Percentiles rank a stretch among this genome's conserved stretches.
Evolutionary conservation across 2,329 filamentous ascomycete genomes (phyloP).

Genomic region (Fusarium armeniacum): DNA sequence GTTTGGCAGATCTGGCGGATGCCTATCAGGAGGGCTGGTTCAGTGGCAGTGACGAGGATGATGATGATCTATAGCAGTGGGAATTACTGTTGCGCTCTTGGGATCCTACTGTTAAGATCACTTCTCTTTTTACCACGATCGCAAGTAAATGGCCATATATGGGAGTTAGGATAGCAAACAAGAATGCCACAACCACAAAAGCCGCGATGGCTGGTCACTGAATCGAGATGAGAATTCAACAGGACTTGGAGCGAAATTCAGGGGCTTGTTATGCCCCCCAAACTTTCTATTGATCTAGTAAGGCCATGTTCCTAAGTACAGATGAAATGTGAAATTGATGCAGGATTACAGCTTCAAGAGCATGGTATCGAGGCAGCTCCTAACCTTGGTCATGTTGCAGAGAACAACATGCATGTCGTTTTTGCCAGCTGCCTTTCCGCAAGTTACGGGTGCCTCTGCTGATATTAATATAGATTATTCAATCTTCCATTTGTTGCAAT

Average conservation of each 20-base stretch:
- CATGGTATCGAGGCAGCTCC: slow-evolving; percentile 8
- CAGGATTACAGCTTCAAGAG: slow-evolving; percentile 16
- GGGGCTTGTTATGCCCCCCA: slow-evolving; percentile 35
- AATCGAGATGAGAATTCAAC: background rate
- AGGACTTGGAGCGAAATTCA: slow-evolving; percentile 1
- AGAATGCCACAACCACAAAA: background rate
- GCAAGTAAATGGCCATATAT: slow-evolving; percentile 3
- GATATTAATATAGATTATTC: slow-evolving; percentile 46
- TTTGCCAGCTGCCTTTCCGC: slow-evolving; percentile 15
- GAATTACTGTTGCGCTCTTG: no score
- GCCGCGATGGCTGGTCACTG: background rate
- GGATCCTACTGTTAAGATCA: no score
- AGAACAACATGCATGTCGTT: slow-evolving; percentile 6
- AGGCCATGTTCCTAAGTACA: slow-evolving; percentile 51
- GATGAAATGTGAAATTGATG: slow-evolving; percentile 35
- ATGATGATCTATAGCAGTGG: slow-evolving; percentile 65
- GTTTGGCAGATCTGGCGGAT: slow-evolving; percentile 84
- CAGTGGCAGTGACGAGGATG: slow-evolving; percentile 79
- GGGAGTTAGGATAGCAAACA: slow-evolving; percentile 10
- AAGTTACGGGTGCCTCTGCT: slow-evolving; percentile 32
- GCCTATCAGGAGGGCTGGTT: slow-evolving; percentile 92
- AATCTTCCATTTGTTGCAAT: slow-evolving; percentile 34
- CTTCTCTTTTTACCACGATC: no score
- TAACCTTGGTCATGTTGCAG: slow-evolving; percentile 12
- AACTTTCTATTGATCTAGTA: slow-evolving; percentile 53